These are phyloP conservation scores for Bassia scoparia DNA, from an alignment of 148 eudicot genomes.

Conservation along the genomic window DNA sequence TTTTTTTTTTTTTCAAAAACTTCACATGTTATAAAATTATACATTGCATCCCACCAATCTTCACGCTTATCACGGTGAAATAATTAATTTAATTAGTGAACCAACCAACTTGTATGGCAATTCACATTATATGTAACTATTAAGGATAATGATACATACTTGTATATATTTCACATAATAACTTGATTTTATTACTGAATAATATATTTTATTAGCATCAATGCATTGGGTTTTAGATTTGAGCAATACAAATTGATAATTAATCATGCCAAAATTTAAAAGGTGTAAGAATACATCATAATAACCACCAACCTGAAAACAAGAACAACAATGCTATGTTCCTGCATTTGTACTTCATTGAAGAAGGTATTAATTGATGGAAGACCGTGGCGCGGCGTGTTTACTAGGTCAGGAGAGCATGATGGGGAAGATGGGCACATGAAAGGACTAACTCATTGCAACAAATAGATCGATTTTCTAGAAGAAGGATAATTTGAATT, in stretches of 20 bases:
- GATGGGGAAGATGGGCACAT: conserved; percentile 99
- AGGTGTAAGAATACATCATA: no score
- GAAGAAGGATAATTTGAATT: neutral
- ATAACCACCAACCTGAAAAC: conserved; percentile 17
- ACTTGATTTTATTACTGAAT: no score
- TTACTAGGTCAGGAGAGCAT: conserved; percentile 66
- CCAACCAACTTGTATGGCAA: neutral
- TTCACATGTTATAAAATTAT: conserved; percentile 9
- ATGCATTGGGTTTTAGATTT: neutral
- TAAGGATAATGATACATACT: neutral
- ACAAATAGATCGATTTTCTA: neutral
- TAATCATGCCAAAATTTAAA: no score
- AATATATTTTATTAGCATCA: no score
- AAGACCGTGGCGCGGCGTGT: neutral
- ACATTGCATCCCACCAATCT: neutral
- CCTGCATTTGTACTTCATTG: neutral
- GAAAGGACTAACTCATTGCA: conserved; percentile 67
- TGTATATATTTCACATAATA: neutral
- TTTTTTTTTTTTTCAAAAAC: neutral
- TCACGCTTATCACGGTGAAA: conserved; percentile 10
- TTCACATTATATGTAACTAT: neutral
- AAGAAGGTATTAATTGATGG: neutral
- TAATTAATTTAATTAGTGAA: conserved; percentile 8
- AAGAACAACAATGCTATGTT: neutral
- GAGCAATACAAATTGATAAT: no score